These are phyloP conservation scores for Vitellaria paradoxa DNA, from an alignment of 179 eudicot genomes.

Conservation along the genomic window DNA sequence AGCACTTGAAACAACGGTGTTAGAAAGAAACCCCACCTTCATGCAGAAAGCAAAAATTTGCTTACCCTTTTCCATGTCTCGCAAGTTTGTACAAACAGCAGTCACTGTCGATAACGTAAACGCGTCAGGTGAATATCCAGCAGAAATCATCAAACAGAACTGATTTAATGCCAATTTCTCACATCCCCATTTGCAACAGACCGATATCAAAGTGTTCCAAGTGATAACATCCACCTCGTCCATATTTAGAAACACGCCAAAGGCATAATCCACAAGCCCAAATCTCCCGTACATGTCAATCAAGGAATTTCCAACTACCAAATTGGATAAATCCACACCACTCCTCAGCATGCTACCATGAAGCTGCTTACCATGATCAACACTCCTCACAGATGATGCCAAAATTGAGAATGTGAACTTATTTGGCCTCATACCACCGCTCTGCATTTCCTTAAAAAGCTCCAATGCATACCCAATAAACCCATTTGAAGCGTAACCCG, in stretches of 20 bases:
- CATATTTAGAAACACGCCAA: conserved; percentile 39
- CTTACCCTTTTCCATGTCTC: conserved; percentile 36
- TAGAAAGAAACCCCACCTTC: conserved; percentile 40
- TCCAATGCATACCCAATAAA: conserved; percentile 33
- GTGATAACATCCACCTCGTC: conserved; percentile 33
- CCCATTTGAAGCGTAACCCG: conserved; percentile 48
- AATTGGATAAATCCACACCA: conserved; percentile 19
- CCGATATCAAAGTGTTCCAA: conserved; percentile 44
- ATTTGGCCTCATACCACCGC: conserved; percentile 33
- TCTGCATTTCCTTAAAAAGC: conserved; percentile 45
- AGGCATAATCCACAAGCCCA: conserved; percentile 46
- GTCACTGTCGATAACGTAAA: conserved; percentile 31
- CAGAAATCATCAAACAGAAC: conserved; percentile 28
- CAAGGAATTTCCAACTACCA: conserved; percentile 38
- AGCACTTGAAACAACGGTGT: conserved; percentile 41
- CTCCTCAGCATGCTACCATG: conserved; percentile 32
- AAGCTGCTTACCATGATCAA: conserved; percentile 32
- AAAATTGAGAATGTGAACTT: conserved; percentile 29
- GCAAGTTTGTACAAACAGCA: conserved; percentile 31
- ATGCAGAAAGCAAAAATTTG: conserved; percentile 32
- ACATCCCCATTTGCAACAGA: conserved; percentile 29
- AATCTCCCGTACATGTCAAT: conserved; percentile 42
- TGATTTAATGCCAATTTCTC: conserved; percentile 27
- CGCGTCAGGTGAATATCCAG: conserved; percentile 31
- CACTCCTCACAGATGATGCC: conserved; percentile 21